Evolutionary conservation across 495 filamentous ascomycete species (phyloP).

Genomic region (Hypoxylon crocopeplum): DNA sequence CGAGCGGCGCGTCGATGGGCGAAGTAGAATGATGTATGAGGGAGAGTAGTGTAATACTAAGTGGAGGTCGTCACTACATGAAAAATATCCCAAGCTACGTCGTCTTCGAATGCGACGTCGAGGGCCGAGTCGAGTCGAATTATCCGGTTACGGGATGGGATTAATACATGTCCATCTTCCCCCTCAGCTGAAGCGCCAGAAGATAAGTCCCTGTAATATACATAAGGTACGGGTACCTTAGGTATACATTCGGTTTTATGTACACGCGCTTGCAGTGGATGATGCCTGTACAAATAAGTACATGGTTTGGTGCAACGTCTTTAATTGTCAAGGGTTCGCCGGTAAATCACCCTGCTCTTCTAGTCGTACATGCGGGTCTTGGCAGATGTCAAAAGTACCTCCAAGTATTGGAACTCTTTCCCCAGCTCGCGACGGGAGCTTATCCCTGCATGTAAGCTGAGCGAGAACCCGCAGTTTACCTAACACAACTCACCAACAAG

Average conservation of each 20-base stretch:
- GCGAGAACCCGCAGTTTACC: background rate
- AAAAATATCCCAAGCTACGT: constrained; percentile 2
- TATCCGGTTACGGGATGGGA: constrained; percentile 33
- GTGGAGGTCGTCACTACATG: constrained; percentile 11
- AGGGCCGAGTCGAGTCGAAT: constrained; percentile 25
- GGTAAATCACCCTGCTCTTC: background rate
- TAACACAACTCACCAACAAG: background rate
- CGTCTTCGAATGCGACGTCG: constrained; percentile 32
- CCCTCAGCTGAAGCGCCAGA: constrained; percentile 31
- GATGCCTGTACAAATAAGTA: too few relatives aligned
- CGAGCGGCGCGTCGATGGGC: constrained; percentile 10
- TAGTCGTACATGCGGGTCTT: background rate
- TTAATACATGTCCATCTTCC: too few relatives aligned
- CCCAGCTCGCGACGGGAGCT: constrained; percentile 17
- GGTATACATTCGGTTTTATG: background rate
- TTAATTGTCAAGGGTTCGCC: background rate
- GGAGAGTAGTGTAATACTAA: background rate
- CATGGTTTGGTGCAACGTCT: too few relatives aligned
- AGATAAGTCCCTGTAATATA: constrained; percentile 14
- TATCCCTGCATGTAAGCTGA: constrained; percentile 27
- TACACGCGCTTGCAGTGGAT: background rate
- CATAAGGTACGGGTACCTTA: too few relatives aligned
- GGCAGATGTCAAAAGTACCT: background rate
- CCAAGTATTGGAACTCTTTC: constrained; percentile 12
- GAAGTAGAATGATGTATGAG: too few relatives aligned